Evolutionary conservation across 2,329 filamentous ascomycete genomes (phyloP).

Genomic region (Tolypocladium ovalisporum): DNA sequence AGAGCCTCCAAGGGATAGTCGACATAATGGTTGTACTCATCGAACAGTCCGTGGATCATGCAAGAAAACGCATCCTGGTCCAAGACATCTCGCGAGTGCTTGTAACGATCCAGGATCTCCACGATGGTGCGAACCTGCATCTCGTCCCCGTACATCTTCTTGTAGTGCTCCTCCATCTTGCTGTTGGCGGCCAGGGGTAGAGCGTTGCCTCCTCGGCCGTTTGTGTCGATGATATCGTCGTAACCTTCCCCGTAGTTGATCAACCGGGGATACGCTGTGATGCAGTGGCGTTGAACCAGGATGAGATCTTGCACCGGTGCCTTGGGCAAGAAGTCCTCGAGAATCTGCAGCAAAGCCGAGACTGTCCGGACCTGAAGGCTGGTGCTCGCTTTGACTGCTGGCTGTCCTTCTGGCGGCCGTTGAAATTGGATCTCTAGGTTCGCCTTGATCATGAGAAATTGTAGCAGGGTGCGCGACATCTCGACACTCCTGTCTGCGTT

Average conservation of each 20-base stretch:
- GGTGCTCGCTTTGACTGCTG: slow-evolving; percentile 49
- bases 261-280: slow-evolving; percentile 83
- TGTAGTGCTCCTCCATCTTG: slow-evolving; percentile 96
- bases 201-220: slow-evolving; percentile 70
- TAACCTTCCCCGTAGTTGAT: slow-evolving; percentile 95
- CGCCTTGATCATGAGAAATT: slow-evolving; percentile 77
- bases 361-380: slow-evolving; percentile 80
- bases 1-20: slow-evolving; percentile 95
- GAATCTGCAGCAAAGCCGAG: slow-evolving; percentile 64
- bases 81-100: slow-evolving; percentile 69
- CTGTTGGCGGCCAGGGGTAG: slow-evolving; percentile 69
- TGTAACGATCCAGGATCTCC: slow-evolving; percentile 73
- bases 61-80: slow-evolving; percentile 95
- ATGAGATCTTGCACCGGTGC: slow-evolving; percentile 58
- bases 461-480: slow-evolving; percentile 60
- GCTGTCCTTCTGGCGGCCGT: slow-evolving; percentile 52
- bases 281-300: slow-evolving; percentile 72
- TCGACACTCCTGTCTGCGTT: slow-evolving; percentile 56
- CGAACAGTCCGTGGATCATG: slow-evolving; percentile 96
- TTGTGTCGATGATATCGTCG: slow-evolving; percentile 82
- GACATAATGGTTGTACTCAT: slow-evolving; percentile 91
- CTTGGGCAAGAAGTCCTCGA: slow-evolving; percentile 58
- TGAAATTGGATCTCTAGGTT: slow-evolving; percentile 69
- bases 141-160: slow-evolving; percentile 93
- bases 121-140: slow-evolving; percentile 80